Evolutionary conservation across 371 early-diverging fungal genomes (phyloP), one percentile per base, ranked within the genome.

Genomic region (Mucor sp.): DNA sequence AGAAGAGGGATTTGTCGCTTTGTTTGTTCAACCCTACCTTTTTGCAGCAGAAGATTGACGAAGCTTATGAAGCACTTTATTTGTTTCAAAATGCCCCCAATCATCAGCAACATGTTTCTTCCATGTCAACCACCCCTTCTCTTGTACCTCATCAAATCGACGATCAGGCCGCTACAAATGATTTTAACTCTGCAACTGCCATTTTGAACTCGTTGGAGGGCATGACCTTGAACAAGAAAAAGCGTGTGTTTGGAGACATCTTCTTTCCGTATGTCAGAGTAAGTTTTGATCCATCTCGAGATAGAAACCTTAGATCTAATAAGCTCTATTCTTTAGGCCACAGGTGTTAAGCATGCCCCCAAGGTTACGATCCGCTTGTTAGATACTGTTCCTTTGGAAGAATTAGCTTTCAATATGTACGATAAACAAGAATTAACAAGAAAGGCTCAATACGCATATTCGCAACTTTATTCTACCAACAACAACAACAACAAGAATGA

Each of bases 361-460:
- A 82, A 79, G 66, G 72, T 84, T 32, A 83, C 83, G 3, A 82
- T 85, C 39, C 76, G 75, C 17, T 72, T 85, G 53, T 61, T 85
- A 48, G 86, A 85, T 56, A 79, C 77, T 15, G 67, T 84, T 7
- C 78, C 83, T 19, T 60, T 85, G 35, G 63, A 72, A 17, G 83
- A 81, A 28, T 65, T 85, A 41, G 86, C 83, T 44, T 76, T 76
- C 69, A 60, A 59, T 2, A 85, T 84, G 84, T 73, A 77, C 37
- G 78, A 85, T 62, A 68, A 72, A 32, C 43, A 57, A 48, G 57
- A 67, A 60, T 62, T 71, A 27, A 70, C 66, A 3, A 57, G 53
- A 65, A 70, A 58, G 15, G 66, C 67, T 37, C 63, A 62, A 53
- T 28, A 58, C 2, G 55, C 59, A 25, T 63, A 68, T 66, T 32